phyloP scores from a whole-genome alignment of 164 flowering plant species.

The Stephania japonica region DNA sequence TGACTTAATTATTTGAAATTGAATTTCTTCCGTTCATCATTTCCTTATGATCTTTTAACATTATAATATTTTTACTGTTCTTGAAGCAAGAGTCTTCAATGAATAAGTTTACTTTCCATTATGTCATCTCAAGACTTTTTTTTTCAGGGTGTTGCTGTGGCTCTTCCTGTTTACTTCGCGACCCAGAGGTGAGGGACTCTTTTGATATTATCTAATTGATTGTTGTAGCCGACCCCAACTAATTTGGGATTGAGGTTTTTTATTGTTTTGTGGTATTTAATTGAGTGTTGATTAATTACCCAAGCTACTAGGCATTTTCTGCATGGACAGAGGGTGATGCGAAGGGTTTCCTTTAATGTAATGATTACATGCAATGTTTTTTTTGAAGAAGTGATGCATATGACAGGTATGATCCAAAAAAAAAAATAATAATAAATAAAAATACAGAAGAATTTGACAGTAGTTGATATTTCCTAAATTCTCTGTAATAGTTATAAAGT shows the following conservation, averaged over 20 bases:
- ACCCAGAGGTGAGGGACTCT: conserved; percentile 61
- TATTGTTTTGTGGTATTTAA: too few relatives aligned
- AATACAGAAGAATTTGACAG: not conserved
- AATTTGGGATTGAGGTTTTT: too few relatives aligned
- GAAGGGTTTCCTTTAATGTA: too few relatives aligned
- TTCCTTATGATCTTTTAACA: not conserved
- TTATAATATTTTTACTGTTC: not conserved
- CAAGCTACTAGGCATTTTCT: not conserved
- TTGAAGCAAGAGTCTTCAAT: not conserved
- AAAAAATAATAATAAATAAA: too few relatives aligned
- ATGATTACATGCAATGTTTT: too few relatives aligned
- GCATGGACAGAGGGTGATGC: too few relatives aligned
- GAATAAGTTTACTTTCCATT: not conserved
- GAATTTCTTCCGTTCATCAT: not conserved
- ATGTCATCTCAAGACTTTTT: conserved; percentile 1
- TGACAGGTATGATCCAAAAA: too few relatives aligned
- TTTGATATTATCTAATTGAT: not conserved
- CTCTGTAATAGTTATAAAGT: not conserved
- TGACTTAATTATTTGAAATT: too few relatives aligned
- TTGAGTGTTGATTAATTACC: not conserved
- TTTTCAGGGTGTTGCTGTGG: conserved; percentile 59
- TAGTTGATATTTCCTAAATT: not conserved
- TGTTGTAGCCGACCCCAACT: too few relatives aligned
- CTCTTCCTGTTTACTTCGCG: conserved; percentile 94
- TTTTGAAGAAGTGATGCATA: too few relatives aligned